phyloP scores from a whole-genome alignment of 805 yeast genomes.

The Gaillardinia entomophila region DNA sequence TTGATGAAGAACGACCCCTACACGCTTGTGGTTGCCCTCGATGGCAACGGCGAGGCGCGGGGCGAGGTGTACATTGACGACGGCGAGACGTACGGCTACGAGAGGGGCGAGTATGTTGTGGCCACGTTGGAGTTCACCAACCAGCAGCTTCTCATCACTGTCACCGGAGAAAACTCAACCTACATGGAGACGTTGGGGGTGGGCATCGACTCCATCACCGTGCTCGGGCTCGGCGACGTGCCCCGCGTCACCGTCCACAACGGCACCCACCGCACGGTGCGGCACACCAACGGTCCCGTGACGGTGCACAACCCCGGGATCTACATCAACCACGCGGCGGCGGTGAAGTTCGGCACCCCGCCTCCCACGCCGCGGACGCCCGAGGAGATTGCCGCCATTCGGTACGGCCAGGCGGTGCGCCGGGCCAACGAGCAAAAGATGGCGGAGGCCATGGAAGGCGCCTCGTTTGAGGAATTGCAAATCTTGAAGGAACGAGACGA shows the following conservation, averaged over 20 bases:
- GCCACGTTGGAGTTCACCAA: conserved; percentile 35
- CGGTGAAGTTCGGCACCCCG: too few relatives aligned
- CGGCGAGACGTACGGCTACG: conserved; percentile 64
- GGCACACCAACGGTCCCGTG: conserved; percentile 6
- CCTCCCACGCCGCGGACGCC: too few relatives aligned
- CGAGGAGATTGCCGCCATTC: too few relatives aligned
- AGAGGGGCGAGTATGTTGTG: conserved; percentile 43
- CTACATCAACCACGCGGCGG: conserved; percentile 44
- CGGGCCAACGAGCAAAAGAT: too few relatives aligned
- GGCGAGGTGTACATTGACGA: conserved; percentile 76
- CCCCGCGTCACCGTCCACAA: conserved; percentile 18
- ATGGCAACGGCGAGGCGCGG: conserved; percentile 42
- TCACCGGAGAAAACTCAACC: conserved; percentile 3
- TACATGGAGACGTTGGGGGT: conserved; percentile 21
- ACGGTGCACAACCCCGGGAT: conserved; percentile 48
- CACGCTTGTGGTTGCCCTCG: conserved; percentile 61
- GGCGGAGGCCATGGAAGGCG: too few relatives aligned
- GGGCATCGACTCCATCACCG: conserved; percentile 49
- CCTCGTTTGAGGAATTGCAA: too few relatives aligned
- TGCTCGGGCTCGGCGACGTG: conserved; percentile 33
- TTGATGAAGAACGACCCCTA: conserved; percentile 78
- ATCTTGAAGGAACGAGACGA: too few relatives aligned
- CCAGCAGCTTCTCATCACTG: conserved; percentile 15
- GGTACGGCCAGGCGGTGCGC: too few relatives aligned
- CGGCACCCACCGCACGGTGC: conserved; percentile 33